Evolutionary conservation across 768 basidiomycete species (phyloP), one percentile per base, ranked within the genome.

Genomic region (Pulveroboletus sp.): DNA sequence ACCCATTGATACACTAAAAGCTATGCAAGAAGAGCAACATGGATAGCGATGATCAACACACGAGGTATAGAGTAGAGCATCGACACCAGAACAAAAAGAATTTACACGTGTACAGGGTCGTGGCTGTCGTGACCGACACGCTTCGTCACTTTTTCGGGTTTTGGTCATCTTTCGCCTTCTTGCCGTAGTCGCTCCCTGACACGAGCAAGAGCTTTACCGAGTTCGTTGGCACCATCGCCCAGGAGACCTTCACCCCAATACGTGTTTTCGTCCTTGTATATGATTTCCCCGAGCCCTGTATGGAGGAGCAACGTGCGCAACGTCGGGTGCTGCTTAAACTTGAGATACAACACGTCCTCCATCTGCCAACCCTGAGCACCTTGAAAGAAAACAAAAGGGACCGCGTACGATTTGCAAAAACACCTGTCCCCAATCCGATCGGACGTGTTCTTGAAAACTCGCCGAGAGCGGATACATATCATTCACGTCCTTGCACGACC

Each of bases 291-390:
- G 14, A 71, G 57, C 9, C 74, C 76, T 69, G 45, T 77, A 59
- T 20, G 37, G 11, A 87, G 60, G 14, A 91, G 75, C 58, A 78
- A 58, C 19, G 51, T 50, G 31, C 81, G 77, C 45, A 91, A 20
- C 8, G 17, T 17, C 0, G 77, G 69, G 59, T 92, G 85, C 68
- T 91, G 89, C 40, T 69, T 75, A 57, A 91, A 84, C 61, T 92
- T 92, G 51, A 74, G 58, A 51, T 75, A 75, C 41, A 90, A 56
- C 31, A 84, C 85, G 8, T 84, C 79, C 36, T 85, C 80, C 80
- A 88, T 79, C 87, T 87, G 40, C 27, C 45, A 19, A 17, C 10
- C 21, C 5, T 5, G 5, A 11, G 27, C 8, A 9, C 27, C 4
- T 5, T 34, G 4, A 6, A 6, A 23, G 23, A 34, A 39, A 6